Evolutionary conservation across 495 filamentous ascomycete species (phyloP), one percentile per base, ranked within the genome.

Genomic region (Venustampulla echinocandica): DNA sequence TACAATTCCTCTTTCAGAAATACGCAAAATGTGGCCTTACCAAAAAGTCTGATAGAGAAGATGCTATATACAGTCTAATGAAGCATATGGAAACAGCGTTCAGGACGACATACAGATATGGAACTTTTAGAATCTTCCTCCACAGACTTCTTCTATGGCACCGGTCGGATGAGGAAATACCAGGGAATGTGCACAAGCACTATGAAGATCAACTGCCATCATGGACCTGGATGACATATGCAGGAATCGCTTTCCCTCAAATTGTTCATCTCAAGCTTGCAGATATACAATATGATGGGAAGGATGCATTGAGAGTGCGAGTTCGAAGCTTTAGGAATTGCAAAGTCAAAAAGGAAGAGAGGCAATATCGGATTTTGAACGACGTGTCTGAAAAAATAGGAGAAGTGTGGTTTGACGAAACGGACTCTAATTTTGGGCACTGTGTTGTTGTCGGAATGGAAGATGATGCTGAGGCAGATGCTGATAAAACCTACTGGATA

Each of bases 191-290:
- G 35, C 6, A 6, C 35, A 15, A 38, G 13, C 15, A 14, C 35
- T 6, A 15, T 7, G 7, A 6, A 7, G 35, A 7, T 9, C 7
- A 38, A 20, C 7, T 20, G 35, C 35, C 35, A 20, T 38, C 35
- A 14, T 38, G 35, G 35, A 9, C 35, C 15, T 38, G 35, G 35
- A 38, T 38, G 35, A 14, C 35, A 38, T 38, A 38, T 38, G 15
- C 13, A 9, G 35, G 35, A 38, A 14, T 6, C 13, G 15, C n/a
- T n/a, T n/a, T n/a, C n/a, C n/a, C n/a, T n/a, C n/a, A n/a, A n/a
- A n/a, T n/a, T n/a, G n/a, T n/a, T n/a, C n/a, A n/a, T n/a, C n/a
- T 38, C 18, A 20, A 38, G 9, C 15, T 38, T 38, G 15, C 15
- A 13, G 27, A 30, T 30, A 30, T 30, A 7, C 27, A 30, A 13